phyloP scores from a whole-genome alignment of 208 protist genomes.

The Wallacemonas sp. region DNA sequence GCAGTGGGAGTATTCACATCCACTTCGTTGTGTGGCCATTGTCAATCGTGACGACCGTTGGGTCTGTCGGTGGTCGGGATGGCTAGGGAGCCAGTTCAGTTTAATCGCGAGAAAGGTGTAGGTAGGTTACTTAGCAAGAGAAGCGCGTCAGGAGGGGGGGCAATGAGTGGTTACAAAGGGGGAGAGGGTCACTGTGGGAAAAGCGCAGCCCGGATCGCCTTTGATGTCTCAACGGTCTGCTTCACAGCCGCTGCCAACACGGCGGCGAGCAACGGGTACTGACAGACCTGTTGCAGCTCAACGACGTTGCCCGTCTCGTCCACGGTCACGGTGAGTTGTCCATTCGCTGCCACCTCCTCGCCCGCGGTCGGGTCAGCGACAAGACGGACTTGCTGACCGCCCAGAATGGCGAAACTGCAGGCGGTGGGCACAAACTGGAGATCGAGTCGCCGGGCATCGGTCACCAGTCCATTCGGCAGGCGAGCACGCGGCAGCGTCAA shows the following conservation, averaged over 20 bases:
- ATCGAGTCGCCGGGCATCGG: constrained; percentile 33
- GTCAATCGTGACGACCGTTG: too few species aligned
- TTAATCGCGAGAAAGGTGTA: too few species aligned
- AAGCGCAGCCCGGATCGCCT: constrained; percentile 13
- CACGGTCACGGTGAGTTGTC: constrained; percentile 57
- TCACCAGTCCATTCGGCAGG: constrained; percentile 69
- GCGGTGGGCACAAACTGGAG: constrained; percentile 61
- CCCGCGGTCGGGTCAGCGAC: constrained; percentile 71
- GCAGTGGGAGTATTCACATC: too few species aligned
- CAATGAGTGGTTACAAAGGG: too few species aligned
- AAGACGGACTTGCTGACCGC: constrained; percentile 33
- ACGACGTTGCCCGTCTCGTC: constrained; percentile 54
- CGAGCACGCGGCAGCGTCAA: constrained; percentile 58
- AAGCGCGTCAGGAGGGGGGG: too few species aligned
- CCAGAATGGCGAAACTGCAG: constrained; percentile 44
- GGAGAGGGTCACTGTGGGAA: too few species aligned
- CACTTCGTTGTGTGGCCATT: too few species aligned
- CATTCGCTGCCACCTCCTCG: constrained; percentile 73
- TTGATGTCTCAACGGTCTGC: constrained; percentile 16
- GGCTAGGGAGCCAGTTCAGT: too few species aligned
- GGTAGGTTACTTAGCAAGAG: too few species aligned
- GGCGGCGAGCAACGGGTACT: constrained; percentile 38
- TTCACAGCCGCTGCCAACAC: constrained; percentile 32
- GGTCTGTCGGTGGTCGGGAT: too few species aligned
- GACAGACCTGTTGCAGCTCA: constrained; percentile 44